A percentile compares a stretch with the other conserved stretches of the same genome.
Evolutionary conservation across 176 grass and related monocot genomes (phyloP).

Genomic region (Oropetium thomaeum): DNA sequence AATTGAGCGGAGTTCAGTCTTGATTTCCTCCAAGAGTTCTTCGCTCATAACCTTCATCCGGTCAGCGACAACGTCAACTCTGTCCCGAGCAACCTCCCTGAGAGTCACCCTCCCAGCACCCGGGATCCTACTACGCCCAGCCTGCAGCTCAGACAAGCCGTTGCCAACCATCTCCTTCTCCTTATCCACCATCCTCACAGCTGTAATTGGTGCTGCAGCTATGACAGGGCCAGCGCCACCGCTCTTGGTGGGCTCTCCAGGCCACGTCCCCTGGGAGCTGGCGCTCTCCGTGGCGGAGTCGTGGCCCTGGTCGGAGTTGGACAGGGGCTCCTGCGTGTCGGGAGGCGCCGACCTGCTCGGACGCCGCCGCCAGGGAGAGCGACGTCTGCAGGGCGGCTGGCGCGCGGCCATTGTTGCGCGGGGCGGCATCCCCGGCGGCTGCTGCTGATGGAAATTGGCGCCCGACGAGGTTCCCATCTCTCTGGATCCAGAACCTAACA

Average conservation of each 20-base stretch:
- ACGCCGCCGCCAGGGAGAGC: constrained; percentile 57
- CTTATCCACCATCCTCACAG: constrained; percentile 43
- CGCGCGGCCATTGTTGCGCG: constrained; percentile 24
- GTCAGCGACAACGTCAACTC: constrained; percentile 49
- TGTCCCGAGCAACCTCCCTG: constrained; percentile 63
- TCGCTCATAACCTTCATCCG: constrained; percentile 72
- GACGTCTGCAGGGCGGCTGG: constrained; percentile 44
- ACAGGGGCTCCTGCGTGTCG: constrained; percentile 56
- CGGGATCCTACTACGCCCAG: constrained; percentile 32
- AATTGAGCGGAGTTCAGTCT: constrained; percentile 56
- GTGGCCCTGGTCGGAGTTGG: constrained; percentile 62
- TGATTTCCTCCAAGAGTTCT: constrained; percentile 57
- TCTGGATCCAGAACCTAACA: constrained; percentile 5
- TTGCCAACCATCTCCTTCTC: constrained; percentile 53
- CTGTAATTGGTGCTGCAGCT: not conserved
- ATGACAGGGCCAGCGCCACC: not conserved
- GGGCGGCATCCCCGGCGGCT: constrained; percentile 51
- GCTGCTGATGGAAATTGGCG: constrained; percentile 57
- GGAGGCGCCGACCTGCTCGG: constrained; percentile 49
- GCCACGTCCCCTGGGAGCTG: constrained; percentile 70
- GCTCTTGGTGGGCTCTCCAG: constrained; percentile 41
- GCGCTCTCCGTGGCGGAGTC: constrained; percentile 77
- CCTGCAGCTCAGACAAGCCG: constrained; percentile 21
- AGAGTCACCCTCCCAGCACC: constrained; percentile 40
- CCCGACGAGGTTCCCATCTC: constrained; percentile 72